phyloP scores from a whole-genome alignment of 192 early-diverging fungal species.

The Linnemannia elongata region DNA sequence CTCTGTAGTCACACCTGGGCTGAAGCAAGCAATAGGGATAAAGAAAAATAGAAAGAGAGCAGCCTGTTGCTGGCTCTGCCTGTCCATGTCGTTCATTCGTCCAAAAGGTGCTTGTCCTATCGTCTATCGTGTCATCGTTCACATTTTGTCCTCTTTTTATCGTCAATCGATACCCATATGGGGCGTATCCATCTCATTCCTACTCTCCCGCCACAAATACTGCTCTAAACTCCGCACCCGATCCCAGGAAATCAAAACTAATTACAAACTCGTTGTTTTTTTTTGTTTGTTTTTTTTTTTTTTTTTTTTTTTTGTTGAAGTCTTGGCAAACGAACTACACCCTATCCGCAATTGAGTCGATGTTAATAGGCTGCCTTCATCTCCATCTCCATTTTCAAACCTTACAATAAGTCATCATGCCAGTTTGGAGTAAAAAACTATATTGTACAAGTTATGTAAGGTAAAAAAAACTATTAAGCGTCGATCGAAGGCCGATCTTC shows the following conservation, averaged over 20 bases:
- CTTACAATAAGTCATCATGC: neutral
- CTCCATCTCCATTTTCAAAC: too few species aligned
- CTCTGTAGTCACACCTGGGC: too few species aligned
- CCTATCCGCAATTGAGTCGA: neutral
- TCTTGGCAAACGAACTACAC: neutral
- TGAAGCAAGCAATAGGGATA: too few species aligned
- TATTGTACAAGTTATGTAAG: neutral
- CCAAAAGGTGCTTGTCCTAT: neutral
- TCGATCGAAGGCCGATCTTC: neutral
- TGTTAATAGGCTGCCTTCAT: too few species aligned
- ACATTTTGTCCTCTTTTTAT: neutral
- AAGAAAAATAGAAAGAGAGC: neutral
- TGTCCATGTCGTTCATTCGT: neutral
- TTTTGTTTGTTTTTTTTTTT: too few species aligned
- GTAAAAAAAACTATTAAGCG: neutral
- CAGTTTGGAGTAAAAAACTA: neutral
- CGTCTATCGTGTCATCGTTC: neutral
- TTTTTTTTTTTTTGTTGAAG: neutral
- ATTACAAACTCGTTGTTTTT: too few species aligned
- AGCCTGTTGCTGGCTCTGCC: neutral
- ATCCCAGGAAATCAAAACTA: too few species aligned
- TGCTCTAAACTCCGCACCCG: too few species aligned
- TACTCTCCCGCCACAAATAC: neutral
- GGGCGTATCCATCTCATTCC: too few species aligned
- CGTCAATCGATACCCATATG: neutral